A percentile compares a stretch with the other conserved stretches of the same genome.
Evolutionary conservation across 1,284 basidiomycete species (phyloP).

Genomic region (Microbotryomycetes sp.): DNA sequence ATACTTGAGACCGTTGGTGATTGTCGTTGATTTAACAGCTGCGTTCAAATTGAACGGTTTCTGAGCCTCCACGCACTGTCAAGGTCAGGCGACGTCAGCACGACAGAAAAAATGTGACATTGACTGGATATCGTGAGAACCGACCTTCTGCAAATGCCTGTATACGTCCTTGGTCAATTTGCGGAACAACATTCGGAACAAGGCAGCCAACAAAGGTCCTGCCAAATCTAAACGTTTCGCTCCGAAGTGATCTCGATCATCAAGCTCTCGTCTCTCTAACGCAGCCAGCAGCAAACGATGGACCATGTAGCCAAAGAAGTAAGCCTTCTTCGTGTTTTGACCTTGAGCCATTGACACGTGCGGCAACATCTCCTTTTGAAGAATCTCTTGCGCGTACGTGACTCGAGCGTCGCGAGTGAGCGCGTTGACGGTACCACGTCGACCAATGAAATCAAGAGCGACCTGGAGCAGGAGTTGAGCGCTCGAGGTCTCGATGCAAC

Average conservation of each 20-base stretch:
- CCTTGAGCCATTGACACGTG: slow-evolving; percentile 95
- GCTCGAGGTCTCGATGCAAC: background rate
- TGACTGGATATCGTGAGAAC: background rate
- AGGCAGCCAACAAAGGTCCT: slow-evolving; percentile 85
- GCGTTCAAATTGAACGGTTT: slow-evolving; percentile 89
- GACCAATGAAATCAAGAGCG: slow-evolving; percentile 95
- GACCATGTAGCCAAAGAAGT: slow-evolving; percentile 99
- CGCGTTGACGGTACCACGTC: slow-evolving; percentile 92
- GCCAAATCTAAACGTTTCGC: slow-evolving; percentile 97
- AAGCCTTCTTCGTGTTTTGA: slow-evolving; percentile 96
- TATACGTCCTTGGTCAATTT: slow-evolving; percentile 97
- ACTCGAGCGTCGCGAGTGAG: slow-evolving; percentile 87
- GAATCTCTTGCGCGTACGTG: slow-evolving; percentile 92
- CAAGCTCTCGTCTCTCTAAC: slow-evolving; percentile 86
- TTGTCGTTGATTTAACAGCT: slow-evolving; percentile 92
- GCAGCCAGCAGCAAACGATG: slow-evolving; percentile 90
- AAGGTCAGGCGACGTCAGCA: slow-evolving; percentile 11
- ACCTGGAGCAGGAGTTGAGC: slow-evolving; percentile 43
- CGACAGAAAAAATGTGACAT: slow-evolving; percentile 3
- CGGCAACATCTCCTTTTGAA: slow-evolving; percentile 98
- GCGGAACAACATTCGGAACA: slow-evolving; percentile 97
- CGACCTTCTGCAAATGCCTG: slow-evolving; percentile 88
- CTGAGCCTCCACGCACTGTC: slow-evolving; percentile 88
- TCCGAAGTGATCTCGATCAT: slow-evolving; percentile 99
- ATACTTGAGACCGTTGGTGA: slow-evolving; percentile 97